Evolutionary conservation across 2,329 filamentous ascomycete species (phyloP), one percentile per base, ranked within the genome.

Genomic region (Pseudohalonectria lignicola): DNA sequence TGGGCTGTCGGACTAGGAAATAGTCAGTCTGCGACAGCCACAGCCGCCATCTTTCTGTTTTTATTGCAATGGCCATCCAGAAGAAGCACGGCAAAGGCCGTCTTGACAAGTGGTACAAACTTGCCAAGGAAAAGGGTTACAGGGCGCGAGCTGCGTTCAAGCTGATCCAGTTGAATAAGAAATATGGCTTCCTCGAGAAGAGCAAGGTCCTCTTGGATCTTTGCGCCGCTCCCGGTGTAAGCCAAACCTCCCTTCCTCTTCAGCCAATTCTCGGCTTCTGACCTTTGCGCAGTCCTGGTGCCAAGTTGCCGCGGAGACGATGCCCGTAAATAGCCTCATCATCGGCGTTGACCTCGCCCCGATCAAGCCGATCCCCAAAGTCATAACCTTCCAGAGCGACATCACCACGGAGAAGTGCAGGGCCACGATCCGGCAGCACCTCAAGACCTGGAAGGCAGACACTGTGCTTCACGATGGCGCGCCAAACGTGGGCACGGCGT

Each of bases 71-170:
- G 92, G 88, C 86, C 54, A 90, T 96, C 54, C 86, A 96, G 57
- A 95, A 96, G 74, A 96, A 96, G 74, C 84, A 94, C 67, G 90
- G 87, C 66, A 96, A 96, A 69, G 90, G 90, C 62, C 88, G 90
- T 76, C 73, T 95, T 54, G 92, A 98, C 64, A 95, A 96, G 64
- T 96, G 88, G 86, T 98, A 96, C 66, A 90, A 88, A 59, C 79
- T 96, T 53, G 92, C 92, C 44, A 98, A 98, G 63, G 92, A 98
- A 61, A 96, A 95, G 63, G 92, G 92, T 45, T 98, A 95, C 58
- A 75, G 92, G 53, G 90, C 92, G 44, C 77, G 92, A 73, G 88
- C 92, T 50, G 88, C 92, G 40, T 96, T 96, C 74, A 98, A 98
- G 67, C 67, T 98, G 51, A 90, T 98, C 49, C 90, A 98, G 61